A percentile compares a stretch with the other conserved stretches of the same genome.
phyloP scores from a whole-genome alignment of 208 protist species.

The Crithidia acanthocephali region DNA sequence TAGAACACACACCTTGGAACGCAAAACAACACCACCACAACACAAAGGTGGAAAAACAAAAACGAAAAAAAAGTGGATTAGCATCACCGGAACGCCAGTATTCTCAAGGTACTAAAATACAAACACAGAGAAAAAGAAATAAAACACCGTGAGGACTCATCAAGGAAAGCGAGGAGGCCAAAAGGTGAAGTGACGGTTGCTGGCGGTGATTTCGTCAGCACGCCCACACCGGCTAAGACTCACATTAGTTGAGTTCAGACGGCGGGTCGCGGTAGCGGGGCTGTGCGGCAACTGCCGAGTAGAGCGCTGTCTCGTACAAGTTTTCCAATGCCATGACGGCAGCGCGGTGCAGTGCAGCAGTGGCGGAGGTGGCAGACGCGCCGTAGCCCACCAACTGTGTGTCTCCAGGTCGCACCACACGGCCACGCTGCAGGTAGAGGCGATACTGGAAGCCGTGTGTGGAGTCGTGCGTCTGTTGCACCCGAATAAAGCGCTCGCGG shows the following conservation, averaged over 20 bases:
- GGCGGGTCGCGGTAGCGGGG: slow-evolving; percentile 22
- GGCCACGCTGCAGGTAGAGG: slow-evolving; percentile 69
- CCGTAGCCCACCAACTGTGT: slow-evolving; percentile 82
- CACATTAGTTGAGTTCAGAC: neutral
- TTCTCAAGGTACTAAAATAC: neutral
- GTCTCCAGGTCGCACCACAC: slow-evolving; percentile 50
- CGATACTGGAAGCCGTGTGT: slow-evolving; percentile 65
- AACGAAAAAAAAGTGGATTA: no score
- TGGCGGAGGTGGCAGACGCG: slow-evolving; percentile 27
- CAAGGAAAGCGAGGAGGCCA: neutral
- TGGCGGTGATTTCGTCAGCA: no score
- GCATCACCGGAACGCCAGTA: no score
- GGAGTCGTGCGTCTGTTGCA: slow-evolving; percentile 47
- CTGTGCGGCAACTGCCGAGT: slow-evolving; percentile 12
- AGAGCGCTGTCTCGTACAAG: slow-evolving; percentile 32
- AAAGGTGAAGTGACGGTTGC: no score
- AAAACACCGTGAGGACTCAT: slow-evolving; percentile 3
- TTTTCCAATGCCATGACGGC: slow-evolving; percentile 58
- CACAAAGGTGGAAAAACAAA: slow-evolving; percentile 1
- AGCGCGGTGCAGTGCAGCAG: slow-evolving; percentile 66
- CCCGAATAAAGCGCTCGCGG: slow-evolving; percentile 55
- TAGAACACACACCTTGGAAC: neutral
- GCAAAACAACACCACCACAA: no score
- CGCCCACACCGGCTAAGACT: neutral
- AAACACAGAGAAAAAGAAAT: slow-evolving; percentile 1